These are phyloP conservation scores for Penicillium sclerotiorum DNA, from an alignment of 2,329 filamentous ascomycete genomes.

Conservation along the genomic window DNA sequence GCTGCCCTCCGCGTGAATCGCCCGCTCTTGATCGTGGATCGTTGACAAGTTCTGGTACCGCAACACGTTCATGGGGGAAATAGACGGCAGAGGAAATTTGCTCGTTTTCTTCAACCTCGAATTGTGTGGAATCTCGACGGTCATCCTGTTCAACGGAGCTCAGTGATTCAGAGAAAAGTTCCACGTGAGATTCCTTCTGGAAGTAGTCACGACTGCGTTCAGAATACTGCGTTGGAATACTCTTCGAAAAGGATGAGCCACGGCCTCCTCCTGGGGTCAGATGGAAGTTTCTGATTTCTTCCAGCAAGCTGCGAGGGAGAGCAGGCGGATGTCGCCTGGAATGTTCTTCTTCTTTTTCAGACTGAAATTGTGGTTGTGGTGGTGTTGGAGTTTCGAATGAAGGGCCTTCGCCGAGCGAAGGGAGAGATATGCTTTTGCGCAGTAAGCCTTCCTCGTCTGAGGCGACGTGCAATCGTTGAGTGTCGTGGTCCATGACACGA, in stretches of 20 bases:
- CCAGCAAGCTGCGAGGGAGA: constrained; percentile 55
- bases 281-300: constrained; percentile 60
- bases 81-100: constrained; percentile 68
- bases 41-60: constrained; percentile 34
- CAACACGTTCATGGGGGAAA: constrained; percentile 62
- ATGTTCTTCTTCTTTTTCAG: constrained; percentile 26
- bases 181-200: constrained; percentile 20
- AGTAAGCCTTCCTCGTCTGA: constrained; percentile 23
- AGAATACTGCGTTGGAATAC: constrained; percentile 41
- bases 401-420: constrained; percentile 27
- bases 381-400: constrained; percentile 20
- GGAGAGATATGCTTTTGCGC: constrained; percentile 33
- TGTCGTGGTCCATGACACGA: constrained; percentile 18
- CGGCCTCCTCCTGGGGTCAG: constrained; percentile 51
- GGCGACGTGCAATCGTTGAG: constrained; percentile 7
- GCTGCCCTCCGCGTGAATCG: constrained; percentile 23
- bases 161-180: constrained; percentile 24
- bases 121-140: constrained; percentile 27
- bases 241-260: constrained; percentile 49
- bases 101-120: constrained; percentile 62
- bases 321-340: constrained; percentile 31
- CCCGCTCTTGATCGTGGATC: constrained; percentile 24
- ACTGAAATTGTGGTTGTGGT: constrained; percentile 10
- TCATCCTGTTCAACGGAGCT: constrained; percentile 28
- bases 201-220: constrained; percentile 37